Base-by-base conservation (phyloP, 2,329 filamentous ascomycete species). In the Tolypocladium inflatum region DNA sequence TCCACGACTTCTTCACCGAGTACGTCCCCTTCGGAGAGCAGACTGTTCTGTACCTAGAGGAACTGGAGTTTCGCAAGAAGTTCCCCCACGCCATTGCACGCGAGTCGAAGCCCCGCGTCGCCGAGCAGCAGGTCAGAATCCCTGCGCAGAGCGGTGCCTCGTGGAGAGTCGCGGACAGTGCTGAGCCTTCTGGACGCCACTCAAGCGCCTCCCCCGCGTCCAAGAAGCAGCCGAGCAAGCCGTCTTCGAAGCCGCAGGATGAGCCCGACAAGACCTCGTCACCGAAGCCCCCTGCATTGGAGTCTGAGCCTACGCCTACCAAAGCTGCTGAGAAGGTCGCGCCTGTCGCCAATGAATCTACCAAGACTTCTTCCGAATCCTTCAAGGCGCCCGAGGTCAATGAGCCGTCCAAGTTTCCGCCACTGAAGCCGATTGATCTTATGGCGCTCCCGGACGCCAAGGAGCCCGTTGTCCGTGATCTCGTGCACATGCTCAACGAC, bases 1-100 rank as follows among this genome's bases (percentile, higher is more conserved):
- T 97, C 82, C 93, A 99, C 76, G 94, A 99, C 74, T 94, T 97
- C 79, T 99, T 99, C 77, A 97, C 92, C 67, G 92, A 97, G 76
- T 99, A 93, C 73, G 77, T 99, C 21, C 94, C 94, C 26, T 96
- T 89, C 65, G 94, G 92, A 67, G 94, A 99, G 76, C 90, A 96
- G 71, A 89, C 89, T 21, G 93, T 99, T 52, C 84, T 96, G 33
- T 97, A 96, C 76, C 87, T 99, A 56, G 94, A 99, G 75, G 94
- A 99, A 76, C 84, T 88, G 64, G 91, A 97, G 68, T 97, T 96
- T 78, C 85, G 88, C 70, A 91, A 88, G 74, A 86, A 90, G 59
- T 97, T 96, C 78, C 83, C 76, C 65, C 77, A 74, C 68, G 76
- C 74, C 64, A 58, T 73, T 43, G 65, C 67, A 53, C 73, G 73